A percentile compares a stretch with the other conserved stretches of the same genome.
Conservation (phyloP, 2,329 filamentous ascomycete species). For the Fusarium protoensiforme region DNA sequence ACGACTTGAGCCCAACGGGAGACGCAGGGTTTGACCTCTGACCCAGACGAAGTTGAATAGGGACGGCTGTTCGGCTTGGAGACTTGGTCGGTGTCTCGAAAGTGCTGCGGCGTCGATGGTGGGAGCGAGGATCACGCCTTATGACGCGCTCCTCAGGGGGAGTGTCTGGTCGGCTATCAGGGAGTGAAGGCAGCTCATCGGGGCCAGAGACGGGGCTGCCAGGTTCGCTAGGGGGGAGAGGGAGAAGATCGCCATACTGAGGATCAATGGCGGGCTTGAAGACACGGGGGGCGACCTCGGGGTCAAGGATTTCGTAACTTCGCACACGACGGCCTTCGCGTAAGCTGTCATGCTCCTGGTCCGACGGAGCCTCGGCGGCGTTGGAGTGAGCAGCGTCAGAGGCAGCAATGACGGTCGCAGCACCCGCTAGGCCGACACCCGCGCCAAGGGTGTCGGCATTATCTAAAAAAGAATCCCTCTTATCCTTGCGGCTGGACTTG, state of each 20-base stretch:
- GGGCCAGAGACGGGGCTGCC: constrained; percentile 56
- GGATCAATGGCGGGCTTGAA: constrained; percentile 76
- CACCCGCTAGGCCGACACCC: constrained; percentile 72
- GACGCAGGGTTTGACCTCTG: constrained; percentile 58
- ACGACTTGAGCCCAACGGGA: constrained; percentile 52
- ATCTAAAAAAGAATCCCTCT: constrained; percentile 75
- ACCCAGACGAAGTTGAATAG: constrained; percentile 65
- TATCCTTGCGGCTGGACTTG: constrained; percentile 56
- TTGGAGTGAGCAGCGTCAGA: constrained; percentile 55
- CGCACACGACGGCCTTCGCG: constrained; percentile 39
- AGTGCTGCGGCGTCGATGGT: constrained; percentile 61
- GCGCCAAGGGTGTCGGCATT: constrained; percentile 76
- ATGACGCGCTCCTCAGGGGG: constrained; percentile 60
- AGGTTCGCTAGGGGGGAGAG: constrained; percentile 70
- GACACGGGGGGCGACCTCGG: constrained; percentile 66
- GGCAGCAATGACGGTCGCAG: constrained; percentile 53
- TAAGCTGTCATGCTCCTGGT: constrained; percentile 49
- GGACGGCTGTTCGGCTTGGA: constrained; percentile 68
- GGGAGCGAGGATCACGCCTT: constrained; percentile 53
- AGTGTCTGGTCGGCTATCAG: constrained; percentile 69
- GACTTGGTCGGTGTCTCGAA: constrained; percentile 61
- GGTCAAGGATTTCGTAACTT: constrained; percentile 59
- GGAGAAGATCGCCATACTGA: constrained; percentile 72
- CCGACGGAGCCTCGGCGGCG: constrained; percentile 57
- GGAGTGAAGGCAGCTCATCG: constrained; percentile 63